These are phyloP conservation scores for Citrus sinensis DNA, from an alignment of 345 rosid genomes.

Conservation along the genomic window DNA sequence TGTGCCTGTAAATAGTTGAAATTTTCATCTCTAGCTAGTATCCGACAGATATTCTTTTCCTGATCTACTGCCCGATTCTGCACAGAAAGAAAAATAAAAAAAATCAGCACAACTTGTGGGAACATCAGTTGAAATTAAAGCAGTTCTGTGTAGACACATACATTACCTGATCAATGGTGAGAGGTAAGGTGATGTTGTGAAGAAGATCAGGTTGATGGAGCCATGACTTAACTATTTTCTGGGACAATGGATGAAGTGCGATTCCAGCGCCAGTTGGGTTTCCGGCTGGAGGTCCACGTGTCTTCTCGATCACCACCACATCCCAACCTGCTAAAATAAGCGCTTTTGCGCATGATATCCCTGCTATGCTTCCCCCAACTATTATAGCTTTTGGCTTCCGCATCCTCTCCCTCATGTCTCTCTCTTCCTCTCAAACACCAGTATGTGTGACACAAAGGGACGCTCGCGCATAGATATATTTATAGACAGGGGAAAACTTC, in stretches of 20 bases:
- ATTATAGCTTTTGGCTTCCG: constrained; percentile 48
- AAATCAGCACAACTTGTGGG: no score
- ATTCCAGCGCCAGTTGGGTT: constrained; percentile 79
- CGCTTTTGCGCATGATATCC: no score
- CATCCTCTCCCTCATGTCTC: constrained; percentile 22
- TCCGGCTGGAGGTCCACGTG: constrained; percentile 43
- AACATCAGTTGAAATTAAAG: no score
- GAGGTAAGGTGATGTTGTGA: constrained; percentile 45
- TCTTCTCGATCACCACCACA: constrained; percentile 60
- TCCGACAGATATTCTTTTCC: no score
- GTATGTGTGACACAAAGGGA: no score
- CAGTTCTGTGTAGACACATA: no score
- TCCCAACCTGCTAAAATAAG: constrained; percentile 44
- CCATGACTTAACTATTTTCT: constrained; percentile 47
- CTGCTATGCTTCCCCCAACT: constrained; percentile 65
- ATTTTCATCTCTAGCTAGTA: no score
- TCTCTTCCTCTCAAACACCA: no score
- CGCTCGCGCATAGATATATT: no score
- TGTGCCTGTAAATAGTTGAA: constrained; percentile 20
- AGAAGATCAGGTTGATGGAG: constrained; percentile 43
- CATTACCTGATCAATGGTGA: constrained; percentile 50
- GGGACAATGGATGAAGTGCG: constrained; percentile 49
- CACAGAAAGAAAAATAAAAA: no score
- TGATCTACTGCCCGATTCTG: no score
- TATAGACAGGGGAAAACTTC: no score